phyloP scores from a whole-genome alignment of 2,329 filamentous ascomycete species.

The Talaromyces verruculosus region DNA sequence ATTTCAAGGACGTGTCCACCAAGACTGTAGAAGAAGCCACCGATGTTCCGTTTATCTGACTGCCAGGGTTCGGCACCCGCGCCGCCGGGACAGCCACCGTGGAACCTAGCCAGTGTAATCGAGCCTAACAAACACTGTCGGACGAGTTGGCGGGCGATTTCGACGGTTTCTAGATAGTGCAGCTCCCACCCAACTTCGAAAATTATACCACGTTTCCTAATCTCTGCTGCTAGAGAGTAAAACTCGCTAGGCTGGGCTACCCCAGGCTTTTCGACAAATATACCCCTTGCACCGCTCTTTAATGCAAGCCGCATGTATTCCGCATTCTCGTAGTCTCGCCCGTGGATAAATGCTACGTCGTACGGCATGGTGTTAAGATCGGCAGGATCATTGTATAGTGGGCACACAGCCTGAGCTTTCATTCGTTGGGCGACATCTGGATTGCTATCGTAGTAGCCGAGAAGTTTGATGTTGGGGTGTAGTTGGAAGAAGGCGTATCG shows the following conservation, averaged over 20 bases:
- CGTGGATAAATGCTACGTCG: not conserved
- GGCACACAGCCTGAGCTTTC: not conserved
- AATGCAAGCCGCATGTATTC: not conserved
- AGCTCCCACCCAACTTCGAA: constrained; percentile 1
- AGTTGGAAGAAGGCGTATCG: not conserved
- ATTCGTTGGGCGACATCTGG: not conserved
- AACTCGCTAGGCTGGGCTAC: not conserved
- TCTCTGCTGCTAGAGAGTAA: not conserved
- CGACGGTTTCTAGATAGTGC: not conserved
- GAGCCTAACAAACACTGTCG: not conserved
- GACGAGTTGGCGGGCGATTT: not conserved
- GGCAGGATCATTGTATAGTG: not conserved
- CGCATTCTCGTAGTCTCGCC: not conserved
- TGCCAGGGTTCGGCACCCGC: not conserved
- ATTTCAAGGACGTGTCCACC: not conserved
- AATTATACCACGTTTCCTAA: not conserved
- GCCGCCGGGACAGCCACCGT: not conserved
- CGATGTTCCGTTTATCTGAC: too few relatives aligned
- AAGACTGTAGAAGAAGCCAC: not conserved
- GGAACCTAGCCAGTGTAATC: not conserved
- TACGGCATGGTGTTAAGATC: not conserved
- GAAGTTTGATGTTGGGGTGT: not conserved
- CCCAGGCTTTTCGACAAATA: not conserved
- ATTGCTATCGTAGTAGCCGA: not conserved
- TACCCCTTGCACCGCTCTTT: not conserved